These are phyloP conservation scores for Thelonectria olida DNA, from an alignment of 2,329 filamentous ascomycete genomes.

Conservation along the genomic window DNA sequence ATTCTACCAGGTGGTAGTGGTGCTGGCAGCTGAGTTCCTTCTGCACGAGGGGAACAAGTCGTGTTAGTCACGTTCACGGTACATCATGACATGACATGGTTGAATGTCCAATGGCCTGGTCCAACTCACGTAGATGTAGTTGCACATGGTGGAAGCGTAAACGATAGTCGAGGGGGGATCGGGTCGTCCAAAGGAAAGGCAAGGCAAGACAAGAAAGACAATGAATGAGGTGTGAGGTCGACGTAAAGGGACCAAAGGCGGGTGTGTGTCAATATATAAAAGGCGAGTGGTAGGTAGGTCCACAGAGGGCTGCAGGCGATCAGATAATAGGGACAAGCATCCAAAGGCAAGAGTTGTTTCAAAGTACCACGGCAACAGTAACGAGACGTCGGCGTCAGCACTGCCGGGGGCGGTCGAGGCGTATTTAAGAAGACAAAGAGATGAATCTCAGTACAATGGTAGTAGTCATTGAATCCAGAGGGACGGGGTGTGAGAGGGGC, in stretches of 20 bases:
- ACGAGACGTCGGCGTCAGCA: conserved; percentile 16
- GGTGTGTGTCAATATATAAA: conserved; percentile 13
- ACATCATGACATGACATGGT: neutral
- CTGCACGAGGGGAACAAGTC: conserved; percentile 38
- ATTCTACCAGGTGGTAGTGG: conserved; percentile 60
- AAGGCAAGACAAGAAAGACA: neutral
- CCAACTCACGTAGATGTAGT: conserved; percentile 58
- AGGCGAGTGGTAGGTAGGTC: neutral
- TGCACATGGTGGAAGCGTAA: conserved; percentile 53
- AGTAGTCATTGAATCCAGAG: conserved; percentile 33
- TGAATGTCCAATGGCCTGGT: conserved; percentile 4
- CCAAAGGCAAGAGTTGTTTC: neutral
- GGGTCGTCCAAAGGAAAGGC: neutral
- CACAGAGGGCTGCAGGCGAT: neutral
- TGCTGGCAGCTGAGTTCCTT: conserved; percentile 62
- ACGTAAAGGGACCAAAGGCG: neutral
- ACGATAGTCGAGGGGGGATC: conserved; percentile 8
- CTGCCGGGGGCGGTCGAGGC: conserved; percentile 23
- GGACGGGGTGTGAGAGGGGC: conserved; percentile 30
- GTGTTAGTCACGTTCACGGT: conserved; percentile 29
- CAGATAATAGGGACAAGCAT: conserved; percentile 9
- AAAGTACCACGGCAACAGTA: conserved; percentile 8
- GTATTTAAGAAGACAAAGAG: conserved; percentile 35
- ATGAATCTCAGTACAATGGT: conserved; percentile 34
- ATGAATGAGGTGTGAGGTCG: neutral